Evolutionary conservation across 2,329 filamentous ascomycete genomes (phyloP).

Genomic region (Fusarium sp.): DNA sequence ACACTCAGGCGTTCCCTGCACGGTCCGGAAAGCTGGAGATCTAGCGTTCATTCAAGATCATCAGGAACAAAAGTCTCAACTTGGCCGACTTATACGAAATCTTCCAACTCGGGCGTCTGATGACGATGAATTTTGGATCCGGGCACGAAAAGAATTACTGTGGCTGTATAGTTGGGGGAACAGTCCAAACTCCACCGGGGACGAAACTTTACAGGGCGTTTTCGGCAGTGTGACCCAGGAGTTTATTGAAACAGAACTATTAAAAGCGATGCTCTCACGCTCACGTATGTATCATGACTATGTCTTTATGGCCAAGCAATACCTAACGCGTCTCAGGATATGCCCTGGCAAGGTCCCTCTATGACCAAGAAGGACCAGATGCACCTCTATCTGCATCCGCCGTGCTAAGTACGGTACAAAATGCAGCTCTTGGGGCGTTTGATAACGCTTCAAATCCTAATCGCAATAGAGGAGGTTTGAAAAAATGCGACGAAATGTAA

Average conservation of each 20-base stretch:
- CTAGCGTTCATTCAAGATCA: conserved; percentile 73
- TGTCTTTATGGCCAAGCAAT: background rate
- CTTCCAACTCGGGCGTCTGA: conserved; percentile 63
- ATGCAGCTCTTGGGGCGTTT: conserved; percentile 76
- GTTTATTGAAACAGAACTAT: conserved; percentile 76
- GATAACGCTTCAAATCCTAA: conserved; percentile 88
- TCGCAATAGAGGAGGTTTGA: conserved; percentile 78
- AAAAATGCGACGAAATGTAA: conserved; percentile 81
- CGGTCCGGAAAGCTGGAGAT: conserved; percentile 68
- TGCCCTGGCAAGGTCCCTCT: conserved; percentile 71
- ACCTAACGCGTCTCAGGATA: conserved; percentile 62
- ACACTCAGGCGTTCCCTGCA: conserved; percentile 62
- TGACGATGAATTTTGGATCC: conserved; percentile 74
- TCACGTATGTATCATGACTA: conserved; percentile 60
- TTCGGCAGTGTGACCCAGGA: conserved; percentile 71
- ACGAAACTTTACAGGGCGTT: conserved; percentile 68
- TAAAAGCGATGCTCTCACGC: conserved; percentile 74
- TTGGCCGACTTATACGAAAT: conserved; percentile 69
- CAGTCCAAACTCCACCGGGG: conserved; percentile 47
- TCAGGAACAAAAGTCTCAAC: conserved; percentile 72
- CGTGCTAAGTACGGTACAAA: conserved; percentile 71
- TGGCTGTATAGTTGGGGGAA: conserved; percentile 82
- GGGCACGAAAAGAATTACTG: conserved; percentile 72
- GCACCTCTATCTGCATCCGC: conserved; percentile 62
- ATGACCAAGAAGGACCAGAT: conserved; percentile 63